Evolutionary conservation across 164 flowering plant species (phyloP).

Genomic region (Cinnamomum micranthum): DNA sequence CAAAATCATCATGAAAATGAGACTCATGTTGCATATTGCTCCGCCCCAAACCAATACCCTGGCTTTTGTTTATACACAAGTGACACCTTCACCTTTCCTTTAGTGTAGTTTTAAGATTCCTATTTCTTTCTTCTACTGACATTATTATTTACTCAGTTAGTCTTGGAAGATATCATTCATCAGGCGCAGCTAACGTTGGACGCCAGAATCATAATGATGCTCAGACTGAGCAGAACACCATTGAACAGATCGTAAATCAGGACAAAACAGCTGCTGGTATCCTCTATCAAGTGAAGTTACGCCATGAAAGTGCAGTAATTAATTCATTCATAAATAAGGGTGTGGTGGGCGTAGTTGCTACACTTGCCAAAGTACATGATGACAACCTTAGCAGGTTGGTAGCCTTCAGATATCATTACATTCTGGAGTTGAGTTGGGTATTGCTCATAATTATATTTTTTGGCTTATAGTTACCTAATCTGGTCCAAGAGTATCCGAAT

Average conservation of each 20-base stretch:
- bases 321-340: conserved; percentile 40
- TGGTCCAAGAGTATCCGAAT: too few species aligned
- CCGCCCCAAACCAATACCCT: neutral
- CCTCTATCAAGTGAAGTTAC: conserved; percentile 43
- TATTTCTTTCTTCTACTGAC: neutral
- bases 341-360: conserved; percentile 75
- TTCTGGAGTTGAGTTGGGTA: neutral
- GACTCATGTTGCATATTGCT: neutral
- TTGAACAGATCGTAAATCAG: conserved; percentile 43
- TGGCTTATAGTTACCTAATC: too few species aligned
- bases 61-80: neutral
- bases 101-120: neutral
- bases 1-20: neutral
- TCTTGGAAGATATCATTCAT: conserved; percentile 48
- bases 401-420: neutral
- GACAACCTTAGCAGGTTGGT: conserved; percentile 77
- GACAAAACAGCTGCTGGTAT: conserved; percentile 76
- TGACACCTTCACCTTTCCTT: neutral
- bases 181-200: conserved; percentile 20
- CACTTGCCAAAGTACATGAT: conserved; percentile 70
- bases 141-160: conserved; percentile 28
- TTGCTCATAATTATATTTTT: neutral
- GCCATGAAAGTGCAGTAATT: conserved; percentile 37
- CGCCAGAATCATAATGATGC: conserved; percentile 24
- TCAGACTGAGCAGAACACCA: conserved; percentile 45